Evolutionary conservation across 2,329 filamentous ascomycete genomes (phyloP).

Genomic region (Penicillium sp.): DNA sequence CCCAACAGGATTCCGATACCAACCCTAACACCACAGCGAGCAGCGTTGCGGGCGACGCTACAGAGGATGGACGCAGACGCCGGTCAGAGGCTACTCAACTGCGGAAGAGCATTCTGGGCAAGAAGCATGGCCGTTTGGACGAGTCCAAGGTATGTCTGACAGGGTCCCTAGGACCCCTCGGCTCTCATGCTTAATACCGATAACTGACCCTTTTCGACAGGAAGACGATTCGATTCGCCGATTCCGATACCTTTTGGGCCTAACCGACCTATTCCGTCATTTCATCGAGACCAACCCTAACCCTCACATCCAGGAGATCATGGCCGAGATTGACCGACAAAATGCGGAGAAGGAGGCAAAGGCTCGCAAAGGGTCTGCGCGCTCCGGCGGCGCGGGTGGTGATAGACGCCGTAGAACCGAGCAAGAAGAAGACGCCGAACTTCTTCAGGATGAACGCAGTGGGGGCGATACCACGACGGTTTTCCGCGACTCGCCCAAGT

Average conservation of each 20-base stretch:
- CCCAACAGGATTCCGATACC: conserved; percentile 64
- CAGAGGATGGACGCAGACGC: conserved; percentile 77
- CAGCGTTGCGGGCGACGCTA: conserved; percentile 78
- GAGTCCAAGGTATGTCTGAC: conserved; percentile 76
- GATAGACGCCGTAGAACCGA: conserved; percentile 87
- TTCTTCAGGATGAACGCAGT: conserved; percentile 81
- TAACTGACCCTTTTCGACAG: conserved; percentile 49
- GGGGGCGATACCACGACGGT: conserved; percentile 85
- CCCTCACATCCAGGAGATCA: conserved; percentile 90
- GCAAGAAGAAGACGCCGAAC: conserved; percentile 95
- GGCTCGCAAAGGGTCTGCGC: conserved; percentile 72
- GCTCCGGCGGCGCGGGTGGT: conserved; percentile 81
- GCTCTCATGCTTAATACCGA: conserved; percentile 13
- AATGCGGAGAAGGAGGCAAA: conserved; percentile 74
- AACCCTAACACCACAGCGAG: conserved; percentile 74
- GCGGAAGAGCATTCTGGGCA: conserved; percentile 88
- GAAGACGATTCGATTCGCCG: conserved; percentile 94
- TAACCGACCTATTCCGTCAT: conserved; percentile 96
- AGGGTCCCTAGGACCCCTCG: neutral
- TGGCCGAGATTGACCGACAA: conserved; percentile 91
- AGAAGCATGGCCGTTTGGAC: conserved; percentile 89
- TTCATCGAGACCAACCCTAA: conserved; percentile 98
- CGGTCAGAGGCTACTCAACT: conserved; percentile 87
- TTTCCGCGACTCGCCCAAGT: conserved; percentile 92
- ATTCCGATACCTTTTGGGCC: conserved; percentile 90